phyloP scores from a whole-genome alignment of 768 basidiomycete species.

The Melanogaster broomeanus region DNA sequence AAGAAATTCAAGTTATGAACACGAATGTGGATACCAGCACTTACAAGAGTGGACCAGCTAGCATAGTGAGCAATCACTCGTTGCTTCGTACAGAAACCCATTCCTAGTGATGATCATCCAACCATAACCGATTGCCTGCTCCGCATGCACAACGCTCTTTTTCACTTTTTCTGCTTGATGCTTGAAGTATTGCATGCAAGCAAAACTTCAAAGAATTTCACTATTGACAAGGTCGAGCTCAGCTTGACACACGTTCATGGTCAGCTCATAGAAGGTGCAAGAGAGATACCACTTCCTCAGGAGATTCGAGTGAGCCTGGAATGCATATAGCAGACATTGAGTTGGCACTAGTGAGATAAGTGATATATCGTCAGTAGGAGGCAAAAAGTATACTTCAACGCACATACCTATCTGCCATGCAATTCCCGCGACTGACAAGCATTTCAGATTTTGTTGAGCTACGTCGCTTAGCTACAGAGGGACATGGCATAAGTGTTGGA shows the following conservation, averaged over 20 bases:
- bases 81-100: neutral
- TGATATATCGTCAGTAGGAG: no score
- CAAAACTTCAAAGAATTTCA: neutral
- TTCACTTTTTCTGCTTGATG: neutral
- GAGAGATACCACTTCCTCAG: neutral
- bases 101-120: neutral
- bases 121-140: neutral
- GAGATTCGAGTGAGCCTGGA: neutral
- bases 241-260: neutral
- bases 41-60: no score
- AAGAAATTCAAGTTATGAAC: no score
- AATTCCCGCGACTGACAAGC: no score
- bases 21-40: no score
- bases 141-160: neutral
- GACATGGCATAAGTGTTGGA: no score
- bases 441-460: no score
- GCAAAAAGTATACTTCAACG: no score
- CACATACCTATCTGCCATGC: no score
- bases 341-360: no score
- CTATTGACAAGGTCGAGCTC: neutral
- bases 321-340: neutral
- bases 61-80: neutral
- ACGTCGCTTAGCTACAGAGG: no score
- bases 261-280: neutral
- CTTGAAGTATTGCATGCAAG: neutral